Base-by-base conservation (phyloP, 2,329 filamentous ascomycete species). In the Fusarium papillatum region DNA sequence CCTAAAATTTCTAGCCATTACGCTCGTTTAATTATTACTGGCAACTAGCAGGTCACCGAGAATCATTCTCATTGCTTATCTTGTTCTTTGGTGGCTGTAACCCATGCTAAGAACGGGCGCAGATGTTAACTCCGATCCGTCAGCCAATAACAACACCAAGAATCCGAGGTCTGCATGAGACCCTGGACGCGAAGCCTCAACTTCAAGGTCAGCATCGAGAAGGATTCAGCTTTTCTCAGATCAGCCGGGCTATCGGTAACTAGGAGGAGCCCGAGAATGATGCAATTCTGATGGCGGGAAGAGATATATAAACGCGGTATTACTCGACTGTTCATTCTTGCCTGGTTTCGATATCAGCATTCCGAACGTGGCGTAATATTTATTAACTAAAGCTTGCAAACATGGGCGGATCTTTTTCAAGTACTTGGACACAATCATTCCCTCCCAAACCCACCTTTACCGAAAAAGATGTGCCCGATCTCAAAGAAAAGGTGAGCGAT, bases 371-470 rank as follows among this genome's bases (percentile, higher is more conserved):
- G n/a, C 2, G 26, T 10, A 11, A 29, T 7, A 6, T 53, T 2
- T 13, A 4, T 14, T 7, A 38, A 38, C 36, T 7, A 31, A 3
- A 53, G 17, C 24, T 31, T 31, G 17, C 17, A 31, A 53, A 8
- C 10, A 53, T 53, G 48, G 48, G 48, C 4, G 48, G 26, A 53
- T 53, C 55, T 19, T 59, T 59, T 11, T 59, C 55, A 7, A 59
- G 55, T 8, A 59, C 34, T 2, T 59, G 19, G 55, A 59, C 67
- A 1, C 76, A 78, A 29, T 19, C 68, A 6, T 77, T 74, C 8
- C 76, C 76, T 3, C 68, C 69, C 0, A 78, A 68, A 0, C 80
- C 83, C 0, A 71, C 76, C 2, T 79, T 80, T 17, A 83, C 77
- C 0, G 80, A 84, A 10, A 68, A 71, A 2, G 50, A 82, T 65